A percentile compares a stretch with the other conserved stretches of the same genome.
Evolutionary conservation across 164 flowering plant genomes (phyloP).

Genomic region (Echeveria elegans): DNA sequence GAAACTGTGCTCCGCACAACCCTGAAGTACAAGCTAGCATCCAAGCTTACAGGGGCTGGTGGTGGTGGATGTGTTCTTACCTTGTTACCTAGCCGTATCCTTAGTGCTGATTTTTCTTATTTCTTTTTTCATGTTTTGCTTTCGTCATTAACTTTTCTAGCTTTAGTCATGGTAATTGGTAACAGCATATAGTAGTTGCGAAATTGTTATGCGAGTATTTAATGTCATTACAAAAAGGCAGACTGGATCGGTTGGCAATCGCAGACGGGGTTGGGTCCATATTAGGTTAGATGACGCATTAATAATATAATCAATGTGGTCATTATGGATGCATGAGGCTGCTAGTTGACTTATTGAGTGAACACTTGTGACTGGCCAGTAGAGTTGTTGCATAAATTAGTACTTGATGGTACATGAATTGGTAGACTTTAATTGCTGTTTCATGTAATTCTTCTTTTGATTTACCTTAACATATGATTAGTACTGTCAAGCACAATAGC

Average conservation of each 20-base stretch:
- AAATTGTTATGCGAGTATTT: neutral
- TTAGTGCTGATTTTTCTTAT: neutral
- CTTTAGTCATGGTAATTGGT: neutral
- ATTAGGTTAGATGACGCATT: neutral
- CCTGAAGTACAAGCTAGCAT: constrained; percentile 63
- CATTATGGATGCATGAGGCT: neutral
- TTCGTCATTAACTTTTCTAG: neutral
- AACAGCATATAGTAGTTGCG: neutral
- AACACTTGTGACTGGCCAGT: neutral
- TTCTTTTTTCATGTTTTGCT: neutral
- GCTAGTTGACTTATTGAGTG: neutral
- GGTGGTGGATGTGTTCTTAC: constrained; percentile 99
- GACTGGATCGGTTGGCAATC: neutral
- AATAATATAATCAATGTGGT: no score
- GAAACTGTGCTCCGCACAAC: constrained; percentile 85
- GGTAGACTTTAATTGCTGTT: no score
- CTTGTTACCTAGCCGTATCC: constrained; percentile 83
- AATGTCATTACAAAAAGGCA: neutral
- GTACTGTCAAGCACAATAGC: constrained; percentile 53
- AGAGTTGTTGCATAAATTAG: neutral
- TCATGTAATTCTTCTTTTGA: constrained; percentile 38
- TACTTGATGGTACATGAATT: no score
- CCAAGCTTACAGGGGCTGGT: constrained; percentile 97
- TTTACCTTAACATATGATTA: constrained; percentile 45
- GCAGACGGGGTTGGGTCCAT: neutral